Base-by-base conservation (phyloP, 140 eudicot species). In the Bidens hawaiensis region DNA sequence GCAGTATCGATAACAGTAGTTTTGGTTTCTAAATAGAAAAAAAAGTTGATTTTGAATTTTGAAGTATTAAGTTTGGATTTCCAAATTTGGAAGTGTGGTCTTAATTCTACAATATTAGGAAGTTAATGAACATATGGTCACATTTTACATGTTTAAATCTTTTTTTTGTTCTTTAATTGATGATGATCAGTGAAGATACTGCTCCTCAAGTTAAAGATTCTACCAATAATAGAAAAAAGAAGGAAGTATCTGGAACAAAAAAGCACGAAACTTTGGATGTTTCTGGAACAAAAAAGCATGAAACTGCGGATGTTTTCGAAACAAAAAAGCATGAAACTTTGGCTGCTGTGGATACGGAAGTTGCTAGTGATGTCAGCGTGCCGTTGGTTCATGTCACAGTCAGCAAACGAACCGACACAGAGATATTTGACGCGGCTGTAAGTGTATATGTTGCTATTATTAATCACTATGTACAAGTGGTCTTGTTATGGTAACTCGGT, bases 131-230 rank as follows among this genome's bases (percentile, higher is more conserved):
- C 17, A 34, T 36, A 34, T 27, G n/a, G 10, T 18, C 24, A 11
- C 38, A 12, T 46, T 58, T 48, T 48, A 15, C 51, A 22, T 59
- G 30, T 36, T 55, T 38, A 55, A 51, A 12, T 50, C 17, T 58
- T 17, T 36, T 41, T 60, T 38, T 75, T 23, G 54, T 17, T 38
- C 54, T 42, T 21, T 6, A 38, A 51, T 6, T 71, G 54, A 22
- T 71, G 58, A 14, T 71, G 60, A n/a, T 66, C 83, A 88, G 97
- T 68, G 85, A 18, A 38, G 89, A 77, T 31, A 54, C 30, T 17
- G 72, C 64, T 5, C 57, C 76, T 25, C 66, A 76, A 19, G 74
- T 67, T 41, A 68, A 69, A 50, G 68, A 75, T 54, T 45, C 75
- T 18, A 18, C 21, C 3, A 65, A 74, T 65, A 63, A 11, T 3